Evolutionary conservation across 139 green algal genomes (phyloP).

Genomic region (Coelastrella sp.): DNA sequence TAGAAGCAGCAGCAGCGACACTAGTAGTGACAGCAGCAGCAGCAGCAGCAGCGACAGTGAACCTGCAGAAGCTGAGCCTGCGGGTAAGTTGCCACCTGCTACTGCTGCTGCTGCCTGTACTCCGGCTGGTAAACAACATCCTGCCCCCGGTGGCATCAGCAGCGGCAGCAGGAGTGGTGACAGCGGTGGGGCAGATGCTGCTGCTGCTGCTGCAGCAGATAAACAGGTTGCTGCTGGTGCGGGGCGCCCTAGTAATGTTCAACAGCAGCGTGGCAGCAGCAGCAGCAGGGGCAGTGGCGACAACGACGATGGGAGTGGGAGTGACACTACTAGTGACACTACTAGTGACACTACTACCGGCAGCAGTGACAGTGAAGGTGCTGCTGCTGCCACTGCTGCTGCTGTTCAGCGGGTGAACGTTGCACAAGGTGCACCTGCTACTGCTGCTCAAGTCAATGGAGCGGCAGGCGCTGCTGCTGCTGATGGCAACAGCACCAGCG

Average conservation of each 20-base stretch:
- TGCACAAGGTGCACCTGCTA: neutral
- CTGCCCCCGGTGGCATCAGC: slow-evolving; percentile 1
- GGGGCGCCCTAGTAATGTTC: neutral
- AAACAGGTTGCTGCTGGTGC: neutral
- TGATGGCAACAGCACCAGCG: neutral
- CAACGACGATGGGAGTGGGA: neutral
- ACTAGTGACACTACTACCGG: neutral
- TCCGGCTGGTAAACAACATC: neutral
- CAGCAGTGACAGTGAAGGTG: neutral
- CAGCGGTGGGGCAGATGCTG: neutral
- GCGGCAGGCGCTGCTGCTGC: neutral
- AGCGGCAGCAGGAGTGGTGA: slow-evolving; percentile 25
- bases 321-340: neutral
- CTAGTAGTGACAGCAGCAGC: neutral
- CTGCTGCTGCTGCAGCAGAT: neutral
- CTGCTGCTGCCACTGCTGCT: neutral
- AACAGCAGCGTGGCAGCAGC: slow-evolving; percentile 5
- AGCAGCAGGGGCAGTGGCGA: slow-evolving; percentile 10
- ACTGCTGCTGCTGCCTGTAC: neutral
- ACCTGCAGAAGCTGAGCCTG: neutral
- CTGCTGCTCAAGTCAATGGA: neutral
- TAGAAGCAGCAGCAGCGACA: neutral
- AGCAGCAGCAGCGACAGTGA: neutral
- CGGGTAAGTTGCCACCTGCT: neutral
- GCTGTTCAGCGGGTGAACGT: neutral